Base-by-base conservation (phyloP, 257 asterid species). In the Leonotis leonurus region DNA sequence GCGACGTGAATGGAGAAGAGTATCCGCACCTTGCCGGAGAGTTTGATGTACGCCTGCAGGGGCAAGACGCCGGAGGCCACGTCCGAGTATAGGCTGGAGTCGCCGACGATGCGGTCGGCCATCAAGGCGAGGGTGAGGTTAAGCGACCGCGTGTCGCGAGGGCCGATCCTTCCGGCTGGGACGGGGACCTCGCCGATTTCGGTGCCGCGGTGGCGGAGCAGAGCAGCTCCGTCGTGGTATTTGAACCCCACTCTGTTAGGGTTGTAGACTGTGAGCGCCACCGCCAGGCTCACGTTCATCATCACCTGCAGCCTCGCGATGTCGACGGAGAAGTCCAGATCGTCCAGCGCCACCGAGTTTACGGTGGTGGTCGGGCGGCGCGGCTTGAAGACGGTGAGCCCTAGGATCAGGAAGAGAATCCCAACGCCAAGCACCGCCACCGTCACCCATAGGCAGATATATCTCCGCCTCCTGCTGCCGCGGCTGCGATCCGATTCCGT, bases 211-310 rank as follows among this genome's bases (percentile, higher is more conserved):
- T 81, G 87, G 24, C 75, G 67, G 37, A 90, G 84, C 26, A 69
- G 0, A 5, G 82, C 86, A 3, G 80, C 65, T 49, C 80, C 69
- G 68, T 73, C 5, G 69, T 24, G 12, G 80, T 78, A 90, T 58
- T 51, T 71, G 81, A 90, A 85, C 0, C 94, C 86, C 6, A 87
- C 93, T 32, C 82, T 62, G 75, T 85, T 90, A 8, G 95, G 97
- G 64, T 87, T 87, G 4, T 43, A 8, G 56, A 90, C 43, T 62
- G 80, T 30, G 75, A 85, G 13, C 64, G 11, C 25, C 16, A 73
- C 67, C 70, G 69, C 80, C 8, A 90, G 67, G 22, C 83, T 76
- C 44, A 84, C 69, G 79, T 90, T 90, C 35, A 89, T 29, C 63
- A 17, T 41, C 45, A 78, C 85, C 3, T 65, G 57, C 29, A 80